Evolutionary conservation across 2,329 filamentous ascomycete species (phyloP).

Genomic region (Trichophyton benhamiae): DNA sequence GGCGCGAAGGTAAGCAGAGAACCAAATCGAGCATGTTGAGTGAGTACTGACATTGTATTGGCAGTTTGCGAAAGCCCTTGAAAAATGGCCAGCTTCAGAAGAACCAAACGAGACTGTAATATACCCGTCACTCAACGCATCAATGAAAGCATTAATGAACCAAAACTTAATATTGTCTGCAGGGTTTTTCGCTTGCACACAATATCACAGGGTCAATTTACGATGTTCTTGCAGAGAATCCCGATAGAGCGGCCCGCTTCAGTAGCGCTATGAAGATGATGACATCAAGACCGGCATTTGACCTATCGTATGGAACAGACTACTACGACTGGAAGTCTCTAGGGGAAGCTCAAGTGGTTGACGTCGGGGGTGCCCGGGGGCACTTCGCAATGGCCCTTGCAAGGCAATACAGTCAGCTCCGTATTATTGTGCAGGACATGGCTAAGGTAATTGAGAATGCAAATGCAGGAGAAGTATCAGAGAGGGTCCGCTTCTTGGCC

Average conservation of each 20-base stretch:
- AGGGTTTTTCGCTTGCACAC: slow-evolving; percentile 9
- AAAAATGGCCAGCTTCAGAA: not conserved
- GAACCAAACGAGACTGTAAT: slow-evolving; percentile 1
- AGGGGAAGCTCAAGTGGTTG: slow-evolving; percentile 10
- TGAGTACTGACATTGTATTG: slow-evolving; percentile 15
- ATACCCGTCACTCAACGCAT: not conserved
- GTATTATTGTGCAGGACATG: not conserved
- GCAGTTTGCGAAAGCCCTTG: not conserved
- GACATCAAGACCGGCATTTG: not conserved
- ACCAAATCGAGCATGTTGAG: not conserved
- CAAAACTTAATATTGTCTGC: slow-evolving; percentile 23
- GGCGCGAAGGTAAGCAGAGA: not conserved
- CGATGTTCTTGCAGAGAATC: slow-evolving; percentile 10
- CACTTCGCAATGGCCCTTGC: not conserved
- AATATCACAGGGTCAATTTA: slow-evolving; percentile 7
- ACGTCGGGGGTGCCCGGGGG: slow-evolving; percentile 13
- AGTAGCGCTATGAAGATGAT: not conserved
- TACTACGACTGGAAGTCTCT: slow-evolving; percentile 10
- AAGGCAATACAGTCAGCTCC: not conserved
- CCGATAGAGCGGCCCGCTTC: slow-evolving; percentile 8
- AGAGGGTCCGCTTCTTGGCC: slow-evolving; percentile 27
- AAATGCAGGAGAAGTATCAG: slow-evolving; percentile 8
- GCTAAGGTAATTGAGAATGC: not conserved
- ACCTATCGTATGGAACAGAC: not conserved
- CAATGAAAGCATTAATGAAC: not conserved